phyloP scores from a whole-genome alignment of 2,329 filamentous ascomycete species.

The Herpotrichia juniperi region DNA sequence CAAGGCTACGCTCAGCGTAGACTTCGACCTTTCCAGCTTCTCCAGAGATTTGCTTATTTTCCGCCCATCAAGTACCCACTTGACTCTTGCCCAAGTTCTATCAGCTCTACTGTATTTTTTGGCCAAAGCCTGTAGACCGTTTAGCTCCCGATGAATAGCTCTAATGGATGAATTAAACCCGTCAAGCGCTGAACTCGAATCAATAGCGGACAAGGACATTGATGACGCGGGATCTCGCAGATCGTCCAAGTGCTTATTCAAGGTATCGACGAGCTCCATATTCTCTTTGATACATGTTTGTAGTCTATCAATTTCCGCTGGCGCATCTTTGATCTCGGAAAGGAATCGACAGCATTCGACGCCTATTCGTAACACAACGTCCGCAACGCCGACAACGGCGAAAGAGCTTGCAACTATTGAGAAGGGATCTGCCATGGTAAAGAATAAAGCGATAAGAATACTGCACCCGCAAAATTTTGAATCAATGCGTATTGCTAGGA shows the following conservation, averaged over 20 bases:
- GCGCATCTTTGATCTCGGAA: slow-evolving; percentile 15
- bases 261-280: neutral
- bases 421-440: slow-evolving; percentile 2
- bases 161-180: neutral
- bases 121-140: neutral
- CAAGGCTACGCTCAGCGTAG: neutral
- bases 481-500: too few species aligned
- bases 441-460: too few species aligned
- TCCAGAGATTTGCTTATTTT: neutral
- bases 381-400: slow-evolving; percentile 21
- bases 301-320: slow-evolving; percentile 12
- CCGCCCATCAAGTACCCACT: slow-evolving; percentile 5
- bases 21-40: neutral
- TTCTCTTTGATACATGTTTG: slow-evolving; percentile 11
- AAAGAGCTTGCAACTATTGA: slow-evolving; percentile 16
- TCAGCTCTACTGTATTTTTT: neutral
- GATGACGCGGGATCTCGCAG: neutral
- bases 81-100: slow-evolving; percentile 4
- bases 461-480: too few species aligned
- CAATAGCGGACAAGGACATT: neutral
- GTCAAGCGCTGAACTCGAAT: neutral
- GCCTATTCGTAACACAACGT: slow-evolving; percentile 17
- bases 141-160: neutral
- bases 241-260: neutral
- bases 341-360: slow-evolving; percentile 20